Evolutionary conservation across 1,284 basidiomycete genomes (phyloP).

Genomic region (Cutaneotrichosporon sp.): DNA sequence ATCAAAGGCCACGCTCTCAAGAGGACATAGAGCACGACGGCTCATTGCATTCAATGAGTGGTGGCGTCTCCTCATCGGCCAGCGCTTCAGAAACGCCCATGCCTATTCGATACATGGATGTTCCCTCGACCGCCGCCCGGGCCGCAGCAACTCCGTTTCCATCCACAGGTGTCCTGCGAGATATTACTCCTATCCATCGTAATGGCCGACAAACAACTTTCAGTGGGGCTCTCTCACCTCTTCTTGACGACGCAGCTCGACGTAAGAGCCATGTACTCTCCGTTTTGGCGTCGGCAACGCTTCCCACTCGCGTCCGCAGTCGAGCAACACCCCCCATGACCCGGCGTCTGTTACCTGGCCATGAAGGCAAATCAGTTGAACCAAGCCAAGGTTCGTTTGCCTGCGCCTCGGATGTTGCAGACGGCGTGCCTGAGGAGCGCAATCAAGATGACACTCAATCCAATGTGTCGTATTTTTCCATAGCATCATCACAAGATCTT

Average conservation of each 20-base stretch:
- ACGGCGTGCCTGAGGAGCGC: too few relatives aligned
- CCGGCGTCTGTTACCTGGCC: too few relatives aligned
- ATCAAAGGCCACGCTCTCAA: too few relatives aligned
- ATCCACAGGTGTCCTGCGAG: conserved; percentile 16
- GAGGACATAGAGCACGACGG: too few relatives aligned
- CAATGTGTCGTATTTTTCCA: conserved; percentile 44
- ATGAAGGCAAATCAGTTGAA: too few relatives aligned
- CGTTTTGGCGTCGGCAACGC: conserved; percentile 30
- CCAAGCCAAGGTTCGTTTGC: too few relatives aligned
- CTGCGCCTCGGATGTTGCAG: too few relatives aligned
- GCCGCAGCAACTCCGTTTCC: conserved; percentile 16
- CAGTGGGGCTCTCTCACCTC: conserved; percentile 15
- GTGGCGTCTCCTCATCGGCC: neutral
- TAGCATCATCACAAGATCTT: conserved; percentile 45
- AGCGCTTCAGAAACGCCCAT: conserved; percentile 5
- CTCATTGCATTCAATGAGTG: too few relatives aligned
- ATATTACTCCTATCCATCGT: conserved; percentile 26
- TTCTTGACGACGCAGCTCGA: conserved; percentile 31
- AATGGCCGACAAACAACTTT: conserved; percentile 22
- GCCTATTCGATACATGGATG: conserved; percentile 17
- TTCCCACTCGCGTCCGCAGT: conserved; percentile 19
- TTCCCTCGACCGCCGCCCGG: conserved; percentile 13
- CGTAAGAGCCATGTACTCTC: conserved; percentile 41
- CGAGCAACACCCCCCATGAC: too few relatives aligned
- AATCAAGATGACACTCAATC: neutral